Conservation (phyloP, 805 yeast species). For the Cyberlindnera sargentensis region DNA sequence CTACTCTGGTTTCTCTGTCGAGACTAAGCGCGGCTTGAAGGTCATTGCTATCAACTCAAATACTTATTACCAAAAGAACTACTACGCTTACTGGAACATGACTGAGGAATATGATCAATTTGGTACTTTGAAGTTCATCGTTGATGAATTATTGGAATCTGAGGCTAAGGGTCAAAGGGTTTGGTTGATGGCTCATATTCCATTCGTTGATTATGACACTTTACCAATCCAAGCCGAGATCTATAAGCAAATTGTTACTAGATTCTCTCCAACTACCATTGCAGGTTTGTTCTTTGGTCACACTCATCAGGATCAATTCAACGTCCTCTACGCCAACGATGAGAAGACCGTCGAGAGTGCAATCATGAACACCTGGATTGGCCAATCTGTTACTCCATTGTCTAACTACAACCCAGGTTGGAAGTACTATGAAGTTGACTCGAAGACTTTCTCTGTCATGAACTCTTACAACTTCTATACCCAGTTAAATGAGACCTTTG, state of each 20-base stretch:
- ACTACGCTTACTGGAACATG: slow-evolving; percentile 46
- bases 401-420: slow-evolving; percentile 59
- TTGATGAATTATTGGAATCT: slow-evolving; percentile 54
- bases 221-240: slow-evolving; percentile 55
- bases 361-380: slow-evolving; percentile 54
- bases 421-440: slow-evolving; percentile 66
- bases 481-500: slow-evolving; percentile 50
- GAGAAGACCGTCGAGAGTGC: slow-evolving; percentile 37
- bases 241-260: slow-evolving; percentile 49
- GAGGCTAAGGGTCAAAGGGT: slow-evolving; percentile 54
- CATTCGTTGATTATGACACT: slow-evolving; percentile 47
- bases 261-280: slow-evolving; percentile 63
- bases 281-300: slow-evolving; percentile 68
- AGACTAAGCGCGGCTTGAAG: slow-evolving; percentile 49
- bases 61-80: slow-evolving; percentile 58
- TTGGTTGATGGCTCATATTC: slow-evolving; percentile 71
- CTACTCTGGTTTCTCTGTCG: slow-evolving; percentile 55
- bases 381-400: slow-evolving; percentile 61
- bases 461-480: slow-evolving; percentile 54
- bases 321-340: slow-evolving; percentile 46
- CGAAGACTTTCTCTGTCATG: slow-evolving; percentile 51
- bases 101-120: slow-evolving; percentile 47
- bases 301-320: slow-evolving; percentile 64
- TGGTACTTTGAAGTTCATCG: slow-evolving; percentile 55
- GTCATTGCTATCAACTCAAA: slow-evolving; percentile 60